Conservation (phyloP, 108 stramenopile species). For the Nitzschia palea region DNA sequence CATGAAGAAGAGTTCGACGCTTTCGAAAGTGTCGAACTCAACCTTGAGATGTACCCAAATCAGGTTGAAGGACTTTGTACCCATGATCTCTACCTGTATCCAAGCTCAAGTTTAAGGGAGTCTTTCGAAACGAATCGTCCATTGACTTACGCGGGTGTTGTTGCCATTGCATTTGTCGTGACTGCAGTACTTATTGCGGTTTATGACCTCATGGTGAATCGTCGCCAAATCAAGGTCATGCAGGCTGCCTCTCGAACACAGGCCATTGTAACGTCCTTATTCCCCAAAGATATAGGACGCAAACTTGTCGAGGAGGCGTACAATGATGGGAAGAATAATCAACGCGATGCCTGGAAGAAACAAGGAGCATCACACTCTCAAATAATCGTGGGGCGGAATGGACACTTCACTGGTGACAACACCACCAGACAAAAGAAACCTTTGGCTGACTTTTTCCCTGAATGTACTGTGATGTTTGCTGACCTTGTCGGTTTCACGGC, state of each 20-base stretch:
- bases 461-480: slow-evolving; percentile 22
- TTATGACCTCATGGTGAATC: slow-evolving; percentile 18
- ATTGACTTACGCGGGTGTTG: slow-evolving; percentile 31
- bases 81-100: slow-evolving; percentile 13
- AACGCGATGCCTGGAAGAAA: slow-evolving; percentile 1
- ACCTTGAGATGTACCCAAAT: not conserved
- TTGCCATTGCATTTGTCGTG: slow-evolving; percentile 39
- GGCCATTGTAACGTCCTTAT: slow-evolving; percentile 32
- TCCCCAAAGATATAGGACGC: slow-evolving; percentile 18
- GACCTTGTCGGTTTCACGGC: slow-evolving; percentile 23
- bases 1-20: slow-evolving; percentile 40
- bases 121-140: not conserved
- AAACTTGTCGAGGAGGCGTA: slow-evolving; percentile 3
- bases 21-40: not conserved
- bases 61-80: not conserved
- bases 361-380: not conserved
- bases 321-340: not conserved
- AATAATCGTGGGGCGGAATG: not conserved
- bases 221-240: slow-evolving; percentile 13
- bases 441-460: slow-evolving; percentile 52
- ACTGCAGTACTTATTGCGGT: slow-evolving; percentile 26
- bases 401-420: not conserved
- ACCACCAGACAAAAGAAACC: slow-evolving; percentile 17
- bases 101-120: not conserved
- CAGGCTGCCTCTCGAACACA: slow-evolving; percentile 18